phyloP scores from a whole-genome alignment of 169 alveolate genomes.

The Babesia sp. region DNA sequence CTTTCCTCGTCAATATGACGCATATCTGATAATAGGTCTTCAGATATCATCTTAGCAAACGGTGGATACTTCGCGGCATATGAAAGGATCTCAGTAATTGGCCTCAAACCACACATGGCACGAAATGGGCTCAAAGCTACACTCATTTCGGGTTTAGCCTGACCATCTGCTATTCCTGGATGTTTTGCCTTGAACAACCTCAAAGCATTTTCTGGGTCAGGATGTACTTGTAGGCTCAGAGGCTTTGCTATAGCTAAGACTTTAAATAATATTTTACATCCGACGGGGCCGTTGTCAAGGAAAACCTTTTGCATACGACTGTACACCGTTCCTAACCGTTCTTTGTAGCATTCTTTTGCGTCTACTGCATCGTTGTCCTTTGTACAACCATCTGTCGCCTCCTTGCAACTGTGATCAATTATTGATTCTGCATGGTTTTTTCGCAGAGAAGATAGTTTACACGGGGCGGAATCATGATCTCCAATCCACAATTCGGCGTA shows the following conservation, averaged over 20 bases:
- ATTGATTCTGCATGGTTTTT: background rate
- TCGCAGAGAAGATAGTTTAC: conserved; percentile 30
- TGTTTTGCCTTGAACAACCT: conserved; percentile 15
- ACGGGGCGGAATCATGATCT: conserved; percentile 71
- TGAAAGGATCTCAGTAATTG: background rate
- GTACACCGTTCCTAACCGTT: conserved; percentile 6
- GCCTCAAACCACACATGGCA: conserved; percentile 45
- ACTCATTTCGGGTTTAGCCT: conserved; percentile 64
- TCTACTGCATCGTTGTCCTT: background rate
- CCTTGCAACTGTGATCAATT: background rate
- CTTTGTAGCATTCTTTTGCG: background rate
- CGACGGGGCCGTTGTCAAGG: background rate
- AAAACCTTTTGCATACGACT: background rate
- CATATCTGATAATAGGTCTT: background rate
- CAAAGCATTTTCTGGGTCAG: conserved; percentile 60
- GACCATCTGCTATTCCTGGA: conserved; percentile 51
- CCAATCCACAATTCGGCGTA: conserved; percentile 80
- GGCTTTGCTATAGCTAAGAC: conserved; percentile 75
- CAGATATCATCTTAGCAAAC: conserved; percentile 33
- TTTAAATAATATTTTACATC: conserved; percentile 56
- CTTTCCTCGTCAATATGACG: background rate
- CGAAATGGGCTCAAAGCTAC: conserved; percentile 50
- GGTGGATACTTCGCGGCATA: conserved; percentile 37
- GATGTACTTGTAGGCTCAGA: conserved; percentile 75
- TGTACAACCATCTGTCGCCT: background rate